phyloP scores from a whole-genome alignment of 179 eudicot genomes.

The Sideroxylon spinosum region DNA sequence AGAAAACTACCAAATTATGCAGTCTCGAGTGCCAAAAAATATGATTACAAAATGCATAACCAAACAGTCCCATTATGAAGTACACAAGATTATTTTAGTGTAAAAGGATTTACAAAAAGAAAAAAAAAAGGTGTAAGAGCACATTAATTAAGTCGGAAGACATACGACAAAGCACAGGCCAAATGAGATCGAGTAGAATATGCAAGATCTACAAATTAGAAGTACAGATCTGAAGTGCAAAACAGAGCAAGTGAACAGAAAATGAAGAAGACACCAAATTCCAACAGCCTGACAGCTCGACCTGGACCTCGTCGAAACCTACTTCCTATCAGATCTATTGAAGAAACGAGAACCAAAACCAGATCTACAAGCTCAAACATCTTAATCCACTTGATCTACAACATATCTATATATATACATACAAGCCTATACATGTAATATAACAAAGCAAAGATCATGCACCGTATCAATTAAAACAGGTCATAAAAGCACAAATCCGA shows the following conservation, averaged over 20 bases:
- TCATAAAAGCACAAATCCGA: background rate
- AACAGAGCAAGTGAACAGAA: background rate
- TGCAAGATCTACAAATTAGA: background rate
- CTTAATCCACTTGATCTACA: background rate
- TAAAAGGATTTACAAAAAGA: too few species aligned
- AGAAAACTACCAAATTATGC: background rate
- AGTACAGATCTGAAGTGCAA: constrained; percentile 9
- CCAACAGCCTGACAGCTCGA: background rate
- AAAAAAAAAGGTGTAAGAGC: too few species aligned
- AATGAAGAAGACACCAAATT: background rate
- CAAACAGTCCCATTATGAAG: background rate
- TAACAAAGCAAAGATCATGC: background rate
- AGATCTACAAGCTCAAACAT: constrained; percentile 11
- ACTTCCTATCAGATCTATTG: constrained; percentile 3
- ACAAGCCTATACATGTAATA: too few species aligned
- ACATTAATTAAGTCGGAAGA: background rate
- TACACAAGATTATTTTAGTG: background rate
- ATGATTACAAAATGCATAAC: background rate
- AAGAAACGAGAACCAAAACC: background rate
- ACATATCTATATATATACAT: background rate
- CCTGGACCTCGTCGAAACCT: background rate
- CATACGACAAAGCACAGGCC: background rate
- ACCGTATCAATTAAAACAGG: background rate
- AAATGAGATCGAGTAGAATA: background rate
- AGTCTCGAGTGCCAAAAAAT: background rate